Conservation (phyloP, 495 filamentous ascomycete genomes). For the Durotheca rogersii region DNA sequence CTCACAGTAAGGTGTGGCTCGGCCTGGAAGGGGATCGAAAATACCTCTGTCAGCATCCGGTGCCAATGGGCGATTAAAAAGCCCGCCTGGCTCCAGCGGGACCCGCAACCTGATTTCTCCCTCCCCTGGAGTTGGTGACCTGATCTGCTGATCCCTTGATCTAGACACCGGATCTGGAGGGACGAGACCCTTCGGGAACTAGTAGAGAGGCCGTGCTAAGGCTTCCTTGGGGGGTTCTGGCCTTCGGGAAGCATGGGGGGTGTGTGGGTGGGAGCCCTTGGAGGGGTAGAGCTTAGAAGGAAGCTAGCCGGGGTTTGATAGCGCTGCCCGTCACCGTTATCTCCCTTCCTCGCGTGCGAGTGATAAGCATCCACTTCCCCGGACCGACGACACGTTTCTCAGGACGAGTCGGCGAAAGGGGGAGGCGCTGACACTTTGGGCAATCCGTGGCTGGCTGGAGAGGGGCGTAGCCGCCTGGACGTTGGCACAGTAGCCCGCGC, state of each 20-base stretch:
- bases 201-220: conserved; percentile 12
- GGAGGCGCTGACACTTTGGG: neutral
- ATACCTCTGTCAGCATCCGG: conserved; percentile 3
- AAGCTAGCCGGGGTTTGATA: conserved; percentile 1
- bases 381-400: neutral
- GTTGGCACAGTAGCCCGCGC: too few species aligned
- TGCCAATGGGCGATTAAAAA: conserved; percentile 17
- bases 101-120: conserved; percentile 5
- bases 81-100: conserved; percentile 10
- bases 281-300: too few species aligned
- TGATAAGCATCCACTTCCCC: conserved; percentile 3
- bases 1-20: neutral
- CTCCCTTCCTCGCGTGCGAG: neutral
- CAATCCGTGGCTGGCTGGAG: too few species aligned
- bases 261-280: conserved; percentile 8
- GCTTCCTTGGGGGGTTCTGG: conserved; percentile 15
- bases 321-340: too few species aligned
- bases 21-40: conserved; percentile 32
- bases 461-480: too few species aligned
- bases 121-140: conserved; percentile 14
- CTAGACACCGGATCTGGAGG: conserved; percentile 20
- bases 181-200: conserved; percentile 15
- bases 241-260: conserved; percentile 22
- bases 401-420: neutral
- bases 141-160: conserved; percentile 24